A percentile compares a stretch with the other conserved stretches of the same genome.
phyloP scores from a whole-genome alignment of 352 stramenopile genomes.

The Albugo candida region DNA sequence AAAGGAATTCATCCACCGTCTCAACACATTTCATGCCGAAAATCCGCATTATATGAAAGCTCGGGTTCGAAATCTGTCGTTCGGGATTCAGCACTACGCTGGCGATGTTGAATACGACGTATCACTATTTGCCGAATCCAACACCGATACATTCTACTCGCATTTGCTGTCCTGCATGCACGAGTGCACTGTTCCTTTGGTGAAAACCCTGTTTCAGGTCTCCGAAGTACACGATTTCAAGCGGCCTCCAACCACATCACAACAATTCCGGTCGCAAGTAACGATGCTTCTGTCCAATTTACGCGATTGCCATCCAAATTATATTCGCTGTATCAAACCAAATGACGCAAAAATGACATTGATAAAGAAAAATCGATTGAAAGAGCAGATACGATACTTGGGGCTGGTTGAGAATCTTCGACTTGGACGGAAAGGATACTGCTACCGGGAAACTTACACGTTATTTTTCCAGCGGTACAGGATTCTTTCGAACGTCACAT shows the following conservation, averaged over 20 bases:
- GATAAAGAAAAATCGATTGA: neutral
- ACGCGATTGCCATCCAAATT: constrained; percentile 77
- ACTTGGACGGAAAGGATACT: constrained; percentile 64
- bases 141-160: constrained; percentile 74
- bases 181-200: constrained; percentile 43
- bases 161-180: constrained; percentile 55
- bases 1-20: constrained; percentile 47
- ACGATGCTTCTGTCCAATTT: constrained; percentile 64
- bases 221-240: constrained; percentile 66
- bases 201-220: constrained; percentile 67
- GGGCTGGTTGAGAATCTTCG: constrained; percentile 60
- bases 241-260: constrained; percentile 59
- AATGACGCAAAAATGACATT: constrained; percentile 56
- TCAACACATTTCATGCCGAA: constrained; percentile 39
- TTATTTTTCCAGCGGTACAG: constrained; percentile 73
- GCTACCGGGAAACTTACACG: constrained; percentile 62
- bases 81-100: constrained; percentile 69
- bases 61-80: constrained; percentile 42
- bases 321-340: constrained; percentile 83
- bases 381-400: constrained; percentile 61
- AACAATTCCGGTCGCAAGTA: constrained; percentile 70
- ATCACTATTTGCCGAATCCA: constrained; percentile 68
- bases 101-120: constrained; percentile 76
- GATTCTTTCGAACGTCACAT: constrained; percentile 59
- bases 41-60: constrained; percentile 63